These are phyloP conservation scores for Paraphaeosphaeria minitans DNA, from an alignment of 2,329 filamentous ascomycete species.

Conservation along the genomic window DNA sequence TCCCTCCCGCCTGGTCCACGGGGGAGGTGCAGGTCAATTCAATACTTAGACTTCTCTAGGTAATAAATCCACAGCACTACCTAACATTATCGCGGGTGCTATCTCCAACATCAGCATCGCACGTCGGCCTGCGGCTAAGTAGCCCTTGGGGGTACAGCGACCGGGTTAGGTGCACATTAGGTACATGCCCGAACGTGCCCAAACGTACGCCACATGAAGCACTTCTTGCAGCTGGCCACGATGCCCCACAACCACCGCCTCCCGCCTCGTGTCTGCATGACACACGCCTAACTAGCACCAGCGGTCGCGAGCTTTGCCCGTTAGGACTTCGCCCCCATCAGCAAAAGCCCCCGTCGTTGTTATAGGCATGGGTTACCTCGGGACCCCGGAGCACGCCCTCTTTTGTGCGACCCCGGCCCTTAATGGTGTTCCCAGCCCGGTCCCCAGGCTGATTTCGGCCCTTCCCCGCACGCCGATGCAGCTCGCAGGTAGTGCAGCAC, in stretches of 20 bases:
- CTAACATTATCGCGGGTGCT: no score
- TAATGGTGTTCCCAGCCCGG: not conserved
- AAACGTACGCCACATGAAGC: not conserved
- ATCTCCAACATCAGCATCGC: not conserved
- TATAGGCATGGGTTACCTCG: not conserved
- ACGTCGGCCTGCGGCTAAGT: not conserved
- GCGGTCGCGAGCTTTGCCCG: not conserved
- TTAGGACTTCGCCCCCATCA: not conserved
- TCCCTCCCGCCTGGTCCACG: no score
- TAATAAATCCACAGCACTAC: not conserved
- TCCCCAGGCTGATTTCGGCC: not conserved
- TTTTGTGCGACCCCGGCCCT: not conserved
- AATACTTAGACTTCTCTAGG: not conserved
- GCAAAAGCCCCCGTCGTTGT: not conserved
- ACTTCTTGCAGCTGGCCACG: not conserved
- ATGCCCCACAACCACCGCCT: not conserved
- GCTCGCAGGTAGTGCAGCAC: not conserved
- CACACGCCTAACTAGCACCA: not conserved
- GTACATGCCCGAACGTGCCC: not conserved
- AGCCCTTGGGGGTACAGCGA: not conserved
- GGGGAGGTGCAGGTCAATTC: no score
- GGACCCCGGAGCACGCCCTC: not conserved
- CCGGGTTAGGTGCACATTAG: not conserved
- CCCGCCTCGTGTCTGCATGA: not conserved
- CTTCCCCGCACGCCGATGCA: constrained; percentile 6